phyloP scores from a whole-genome alignment of 164 flowering plant genomes.

The Brasenia schreberi region DNA sequence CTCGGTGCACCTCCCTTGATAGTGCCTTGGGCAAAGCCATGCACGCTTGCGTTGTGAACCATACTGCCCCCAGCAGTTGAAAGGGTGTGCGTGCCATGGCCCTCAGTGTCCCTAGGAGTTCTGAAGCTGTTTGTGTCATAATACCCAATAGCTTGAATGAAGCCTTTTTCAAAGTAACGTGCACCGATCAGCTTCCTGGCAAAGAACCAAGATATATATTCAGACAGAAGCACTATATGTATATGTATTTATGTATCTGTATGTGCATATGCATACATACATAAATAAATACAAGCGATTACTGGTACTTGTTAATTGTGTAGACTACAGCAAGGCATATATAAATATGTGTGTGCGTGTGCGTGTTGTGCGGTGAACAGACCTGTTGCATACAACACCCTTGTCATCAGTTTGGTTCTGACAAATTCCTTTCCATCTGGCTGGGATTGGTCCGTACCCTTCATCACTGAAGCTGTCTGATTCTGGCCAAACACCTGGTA shows the following conservation, averaged over 20 bases:
- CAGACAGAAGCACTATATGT: too few species aligned
- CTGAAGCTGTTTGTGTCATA: neutral
- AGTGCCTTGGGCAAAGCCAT: conserved; percentile 11
- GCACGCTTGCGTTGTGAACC: conserved; percentile 9
- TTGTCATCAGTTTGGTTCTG: neutral
- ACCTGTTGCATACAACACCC: neutral
- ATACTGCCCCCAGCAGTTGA: conserved; percentile 20
- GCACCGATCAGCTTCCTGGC: too few species aligned
- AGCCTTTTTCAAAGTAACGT: conserved; percentile 6
- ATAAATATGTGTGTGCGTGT: too few species aligned
- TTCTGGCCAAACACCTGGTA: conserved; percentile 1
- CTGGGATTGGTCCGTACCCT: neutral
- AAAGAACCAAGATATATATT: too few species aligned
- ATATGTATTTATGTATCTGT: too few species aligned
- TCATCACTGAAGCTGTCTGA: conserved; percentile 1
- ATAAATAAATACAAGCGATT: too few species aligned
- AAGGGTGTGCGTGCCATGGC: conserved; percentile 22
- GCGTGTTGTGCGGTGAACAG: too few species aligned
- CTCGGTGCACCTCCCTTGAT: conserved; percentile 16
- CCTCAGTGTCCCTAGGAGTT: conserved; percentile 16
- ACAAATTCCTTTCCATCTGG: conserved; percentile 1
- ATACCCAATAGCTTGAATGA: neutral
- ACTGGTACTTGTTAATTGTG: too few species aligned
- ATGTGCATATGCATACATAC: too few species aligned
- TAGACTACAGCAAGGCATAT: too few species aligned